These are phyloP conservation scores for Eremothecium gossypii DNA, from an alignment of 1,139 yeast genomes.

Conservation along the genomic window DNA sequence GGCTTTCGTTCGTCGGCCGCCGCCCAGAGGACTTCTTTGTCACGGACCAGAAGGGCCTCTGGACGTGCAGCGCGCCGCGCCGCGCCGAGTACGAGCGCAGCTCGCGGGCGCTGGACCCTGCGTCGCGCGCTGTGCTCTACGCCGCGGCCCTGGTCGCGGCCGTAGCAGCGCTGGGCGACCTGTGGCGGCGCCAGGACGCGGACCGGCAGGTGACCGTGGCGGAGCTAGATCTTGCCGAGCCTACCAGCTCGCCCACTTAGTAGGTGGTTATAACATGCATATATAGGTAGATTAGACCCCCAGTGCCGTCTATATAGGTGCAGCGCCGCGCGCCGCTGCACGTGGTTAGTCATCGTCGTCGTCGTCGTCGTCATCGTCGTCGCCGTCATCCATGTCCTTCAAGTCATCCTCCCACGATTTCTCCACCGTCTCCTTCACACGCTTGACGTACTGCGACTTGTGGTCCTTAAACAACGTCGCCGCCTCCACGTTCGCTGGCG, in stretches of 20 bases:
- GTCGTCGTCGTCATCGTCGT: constrained; percentile 41
- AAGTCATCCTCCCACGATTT: constrained; percentile 78
- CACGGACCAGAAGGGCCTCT: not conserved
- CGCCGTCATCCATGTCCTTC: constrained; percentile 60
- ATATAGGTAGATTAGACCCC: too few species aligned
- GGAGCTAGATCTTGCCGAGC: not conserved
- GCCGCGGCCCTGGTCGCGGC: not conserved
- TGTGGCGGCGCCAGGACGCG: not conserved
- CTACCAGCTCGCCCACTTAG: not conserved
- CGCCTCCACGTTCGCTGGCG: constrained; percentile 98
- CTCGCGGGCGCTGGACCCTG: not conserved
- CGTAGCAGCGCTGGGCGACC: not conserved
- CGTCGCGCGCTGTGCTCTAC: not conserved
- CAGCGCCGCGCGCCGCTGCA: too few species aligned
- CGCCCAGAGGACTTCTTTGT: constrained; percentile 7
- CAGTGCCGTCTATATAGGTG: too few species aligned
- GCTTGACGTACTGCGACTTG: constrained; percentile 78
- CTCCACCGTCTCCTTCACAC: constrained; percentile 92
- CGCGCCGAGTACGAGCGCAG: not conserved
- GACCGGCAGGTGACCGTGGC: not conserved
- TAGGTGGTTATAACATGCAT: too few species aligned
- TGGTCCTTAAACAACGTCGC: constrained; percentile 94
- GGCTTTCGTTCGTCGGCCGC: constrained; percentile 6
- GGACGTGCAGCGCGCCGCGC: not conserved
- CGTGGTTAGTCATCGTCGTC: constrained; percentile 17